Base-by-base conservation (phyloP, 2,329 filamentous ascomycete genomes). In the Leptographium procerum region DNA sequence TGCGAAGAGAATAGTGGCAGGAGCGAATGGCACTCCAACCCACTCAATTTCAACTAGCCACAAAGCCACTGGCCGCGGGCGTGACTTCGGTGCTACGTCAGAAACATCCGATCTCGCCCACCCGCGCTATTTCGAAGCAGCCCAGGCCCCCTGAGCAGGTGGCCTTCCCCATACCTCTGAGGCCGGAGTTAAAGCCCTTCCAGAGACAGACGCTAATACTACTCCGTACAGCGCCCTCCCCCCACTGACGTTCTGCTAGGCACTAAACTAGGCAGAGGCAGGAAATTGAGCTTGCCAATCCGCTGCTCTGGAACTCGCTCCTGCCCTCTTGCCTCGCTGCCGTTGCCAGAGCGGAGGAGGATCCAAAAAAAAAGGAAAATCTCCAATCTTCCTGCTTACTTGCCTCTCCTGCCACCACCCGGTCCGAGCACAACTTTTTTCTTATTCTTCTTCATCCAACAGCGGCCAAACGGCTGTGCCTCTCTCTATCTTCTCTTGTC, bases 81-180 rank as follows among this genome's bases (percentile, higher is more conserved):
- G 55, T n/a, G 22, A 13, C 14, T 19, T 19, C 45, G 26, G 47
- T n/a, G 48, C 53, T 59, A 59, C 57, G 57, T 59, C 57, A 59
- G 47, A 56, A 59, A 59, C 57, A 59, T 59, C 57, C 57, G 57
- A 59, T 56, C 28, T 54, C 51, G 31, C 5, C 29, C 40, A 14
- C 26, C 33, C 56, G 45, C 50, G 55, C 50, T 54, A 47, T 34
- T 48, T 47, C 56, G 31, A 50, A 52, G 43, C 33, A 52, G 56
- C 48, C 56, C 26, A 57, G 56, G 26, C 55, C 48, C 55, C 48
- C 47, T 48, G 43, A 48, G 33, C 31, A 19, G 28, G 28, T 50
- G 9, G 10, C n/a, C 19, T 33, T 56, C 28, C 40, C 54, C 54
- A 48, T 33, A n/a, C 54, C 36, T 28, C 19, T 22, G 29, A 26